Percentiles rank a stretch among this genome's conserved stretches.
Conservation (phyloP, 495 filamentous ascomycete species). For the Neurospora sp. region DNA sequence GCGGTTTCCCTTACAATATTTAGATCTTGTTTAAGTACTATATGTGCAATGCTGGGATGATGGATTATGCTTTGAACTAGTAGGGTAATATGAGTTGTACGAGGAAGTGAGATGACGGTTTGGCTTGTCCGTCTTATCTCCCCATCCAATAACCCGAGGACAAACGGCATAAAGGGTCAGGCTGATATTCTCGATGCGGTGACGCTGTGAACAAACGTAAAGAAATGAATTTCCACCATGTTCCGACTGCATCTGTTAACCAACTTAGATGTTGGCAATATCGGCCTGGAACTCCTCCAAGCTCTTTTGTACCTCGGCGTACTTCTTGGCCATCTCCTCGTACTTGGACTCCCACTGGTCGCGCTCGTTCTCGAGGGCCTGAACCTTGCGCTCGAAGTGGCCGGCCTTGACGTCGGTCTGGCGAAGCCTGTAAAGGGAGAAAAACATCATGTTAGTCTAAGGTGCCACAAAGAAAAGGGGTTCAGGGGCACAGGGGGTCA, state of each 20-base stretch:
- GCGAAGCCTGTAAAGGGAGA: constrained; percentile 57
- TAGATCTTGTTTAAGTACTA: neutral
- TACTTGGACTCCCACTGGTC: constrained; percentile 95
- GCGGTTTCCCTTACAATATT: neutral
- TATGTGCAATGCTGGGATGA: neutral
- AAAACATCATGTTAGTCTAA: constrained; percentile 5
- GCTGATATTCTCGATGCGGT: neutral
- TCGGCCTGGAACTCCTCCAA: constrained; percentile 78
- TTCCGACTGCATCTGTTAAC: neutral
- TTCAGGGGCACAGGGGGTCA: neutral
- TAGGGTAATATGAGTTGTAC: neutral
- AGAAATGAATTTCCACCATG: neutral
- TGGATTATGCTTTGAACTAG: neutral
- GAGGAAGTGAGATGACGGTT: neutral
- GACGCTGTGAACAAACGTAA: constrained; percentile 1
- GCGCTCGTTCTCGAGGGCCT: constrained; percentile 79
- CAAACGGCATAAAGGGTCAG: neutral
- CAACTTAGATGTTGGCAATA: constrained; percentile 76
- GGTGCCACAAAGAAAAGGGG: constrained; percentile 1
- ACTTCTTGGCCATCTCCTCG: constrained; percentile 90
- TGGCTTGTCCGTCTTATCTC: neutral
- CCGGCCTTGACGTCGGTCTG: constrained; percentile 98
- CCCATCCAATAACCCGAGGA: neutral
- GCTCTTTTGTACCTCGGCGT: constrained; percentile 75
- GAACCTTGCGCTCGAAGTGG: constrained; percentile 98